Percentiles rank a stretch among this genome's conserved stretches.
Conservation (phyloP, 352 stramenopile genomes). For the Globisporangium paroecandrum region DNA sequence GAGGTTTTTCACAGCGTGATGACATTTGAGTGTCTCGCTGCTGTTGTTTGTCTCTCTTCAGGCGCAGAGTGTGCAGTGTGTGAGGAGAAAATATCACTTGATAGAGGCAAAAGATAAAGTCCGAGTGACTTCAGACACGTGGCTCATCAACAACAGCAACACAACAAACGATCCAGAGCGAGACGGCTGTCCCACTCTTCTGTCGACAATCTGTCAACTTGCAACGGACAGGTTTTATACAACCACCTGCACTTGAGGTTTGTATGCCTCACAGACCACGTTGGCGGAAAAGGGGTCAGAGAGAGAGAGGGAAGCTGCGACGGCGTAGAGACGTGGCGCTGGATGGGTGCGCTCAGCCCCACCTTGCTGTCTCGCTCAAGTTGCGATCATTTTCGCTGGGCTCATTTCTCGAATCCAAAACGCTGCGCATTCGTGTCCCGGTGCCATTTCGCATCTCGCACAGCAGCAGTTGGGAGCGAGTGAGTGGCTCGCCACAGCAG, state of each 20-base stretch:
- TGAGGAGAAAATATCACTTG: not conserved
- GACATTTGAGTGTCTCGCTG: not conserved
- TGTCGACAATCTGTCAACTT: not conserved
- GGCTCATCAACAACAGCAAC: constrained; percentile 4
- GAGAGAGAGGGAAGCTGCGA: not conserved
- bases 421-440: not conserved
- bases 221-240: constrained; percentile 1
- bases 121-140: not conserved
- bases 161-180: constrained; percentile 11
- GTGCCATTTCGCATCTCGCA: constrained; percentile 1
- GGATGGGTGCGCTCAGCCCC: constrained; percentile 6
- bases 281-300: not conserved
- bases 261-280: not conserved
- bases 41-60: constrained; percentile 7
- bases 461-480: not conserved
- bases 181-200: constrained; percentile 6
- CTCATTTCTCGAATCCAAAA: not conserved
- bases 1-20: constrained; percentile 6
- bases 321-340: constrained; percentile 10
- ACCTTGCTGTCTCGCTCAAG: not conserved
- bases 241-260: not conserved
- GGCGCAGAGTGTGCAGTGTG: not conserved
- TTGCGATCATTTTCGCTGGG: not conserved
- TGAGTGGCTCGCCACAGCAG: not conserved
- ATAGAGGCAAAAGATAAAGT: not conserved